Evolutionary conservation across 129 eudicot genomes (phyloP).

Genomic region (Centaurea solstitialis): DNA sequence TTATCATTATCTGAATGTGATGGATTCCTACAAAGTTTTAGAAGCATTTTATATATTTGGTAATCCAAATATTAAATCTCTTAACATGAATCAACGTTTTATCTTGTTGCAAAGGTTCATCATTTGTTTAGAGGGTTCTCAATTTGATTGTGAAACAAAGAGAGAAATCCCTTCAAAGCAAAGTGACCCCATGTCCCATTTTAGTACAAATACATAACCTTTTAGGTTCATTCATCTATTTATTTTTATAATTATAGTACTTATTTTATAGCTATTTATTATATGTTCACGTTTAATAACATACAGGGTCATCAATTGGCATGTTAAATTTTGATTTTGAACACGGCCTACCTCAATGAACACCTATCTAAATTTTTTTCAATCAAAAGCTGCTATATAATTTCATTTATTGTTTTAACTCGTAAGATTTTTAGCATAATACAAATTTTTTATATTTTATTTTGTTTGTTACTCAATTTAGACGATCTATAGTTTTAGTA

Average conservation of each 20-base stretch:
- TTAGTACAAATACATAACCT: neutral
- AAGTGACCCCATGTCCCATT: slow-evolving; percentile 12
- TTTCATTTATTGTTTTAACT: no score
- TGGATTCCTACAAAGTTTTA: slow-evolving; percentile 12
- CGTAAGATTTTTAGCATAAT: no score
- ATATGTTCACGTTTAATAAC: neutral
- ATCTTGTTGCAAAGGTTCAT: slow-evolving; percentile 16
- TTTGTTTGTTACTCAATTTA: no score
- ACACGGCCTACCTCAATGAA: no score
- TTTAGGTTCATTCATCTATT: neutral
- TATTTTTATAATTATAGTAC: neutral
- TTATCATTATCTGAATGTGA: slow-evolving; percentile 13
- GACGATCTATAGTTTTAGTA: no score
- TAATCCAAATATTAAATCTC: slow-evolving; percentile 22
- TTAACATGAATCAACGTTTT: neutral
- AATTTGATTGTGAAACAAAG: slow-evolving; percentile 17
- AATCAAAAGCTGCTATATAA: no score
- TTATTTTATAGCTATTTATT: neutral
- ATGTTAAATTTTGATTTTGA: no score
- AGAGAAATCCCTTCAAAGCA: slow-evolving; percentile 11
- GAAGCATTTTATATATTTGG: slow-evolving; percentile 4
- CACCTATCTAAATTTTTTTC: no score
- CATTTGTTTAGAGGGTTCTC: neutral
- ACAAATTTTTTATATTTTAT: no score
- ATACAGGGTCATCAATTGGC: no score